Percentiles rank a stretch among this genome's conserved stretches.
phyloP scores from a whole-genome alignment of 1,284 basidiomycete genomes.

The Pterula multifida region DNA sequence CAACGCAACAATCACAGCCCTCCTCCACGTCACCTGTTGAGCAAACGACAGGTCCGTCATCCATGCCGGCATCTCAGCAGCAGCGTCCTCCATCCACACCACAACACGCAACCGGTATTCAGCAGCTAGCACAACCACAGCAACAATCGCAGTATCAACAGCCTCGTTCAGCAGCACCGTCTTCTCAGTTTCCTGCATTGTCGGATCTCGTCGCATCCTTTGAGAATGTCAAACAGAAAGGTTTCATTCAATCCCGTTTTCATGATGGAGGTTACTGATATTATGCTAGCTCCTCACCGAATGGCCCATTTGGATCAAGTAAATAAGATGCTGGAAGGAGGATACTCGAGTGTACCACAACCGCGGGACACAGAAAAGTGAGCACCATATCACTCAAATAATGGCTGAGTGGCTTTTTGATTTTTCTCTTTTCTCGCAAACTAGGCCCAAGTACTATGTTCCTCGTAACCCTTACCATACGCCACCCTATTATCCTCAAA shows the following conservation, averaged over 20 bases:
- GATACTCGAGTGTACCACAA: constrained; percentile 82
- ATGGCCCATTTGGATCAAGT: constrained; percentile 83
- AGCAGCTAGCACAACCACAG: constrained; percentile 8
- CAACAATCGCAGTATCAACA: constrained; percentile 20
- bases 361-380: constrained; percentile 93
- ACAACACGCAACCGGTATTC: constrained; percentile 6
- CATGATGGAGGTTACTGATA: not conserved
- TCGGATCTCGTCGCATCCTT: constrained; percentile 93
- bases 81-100: constrained; percentile 14
- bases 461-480: constrained; percentile 89
- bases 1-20: not conserved
- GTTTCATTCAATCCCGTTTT: constrained; percentile 27
- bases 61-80: constrained; percentile 17
- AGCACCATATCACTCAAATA: constrained; percentile 19
- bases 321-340: constrained; percentile 86
- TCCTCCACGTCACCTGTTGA: constrained; percentile 20
- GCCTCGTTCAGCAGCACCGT: constrained; percentile 22
- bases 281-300: constrained; percentile 56
- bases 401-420: constrained; percentile 5
- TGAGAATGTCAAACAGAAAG: constrained; percentile 92
- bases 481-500: constrained; percentile 92
- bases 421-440: constrained; percentile 7
- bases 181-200: constrained; percentile 58
- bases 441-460: constrained; percentile 91
- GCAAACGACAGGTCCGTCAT: constrained; percentile 22